These are phyloP conservation scores for Kluyveromyces sp. DNA, from an alignment of 1,139 yeast genomes.

Conservation along the genomic window DNA sequence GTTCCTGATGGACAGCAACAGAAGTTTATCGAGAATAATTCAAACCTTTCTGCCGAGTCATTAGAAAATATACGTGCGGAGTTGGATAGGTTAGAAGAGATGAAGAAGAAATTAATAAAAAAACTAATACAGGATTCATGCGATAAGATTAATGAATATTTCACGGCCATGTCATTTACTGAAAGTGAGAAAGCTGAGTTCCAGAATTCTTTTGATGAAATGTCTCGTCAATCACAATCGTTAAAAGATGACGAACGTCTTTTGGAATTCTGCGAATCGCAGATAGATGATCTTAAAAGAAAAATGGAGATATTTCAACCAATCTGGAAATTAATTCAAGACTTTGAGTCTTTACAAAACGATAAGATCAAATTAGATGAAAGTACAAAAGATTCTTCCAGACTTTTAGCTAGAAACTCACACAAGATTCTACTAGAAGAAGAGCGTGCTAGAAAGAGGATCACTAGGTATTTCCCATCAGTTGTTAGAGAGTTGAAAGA, in stretches of 20 bases:
- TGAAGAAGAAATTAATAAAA: conserved; percentile 58
- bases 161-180: conserved; percentile 58
- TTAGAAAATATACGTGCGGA: conserved; percentile 40
- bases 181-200: conserved; percentile 38
- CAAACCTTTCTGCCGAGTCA: conserved; percentile 21
- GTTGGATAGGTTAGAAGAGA: conserved; percentile 46
- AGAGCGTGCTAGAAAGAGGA: conserved; percentile 63
- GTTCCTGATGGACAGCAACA: conserved; percentile 35
- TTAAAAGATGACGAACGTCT: conserved; percentile 43
- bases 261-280: conserved; percentile 54
- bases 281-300: conserved; percentile 43
- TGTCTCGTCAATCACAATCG: conserved; percentile 30
- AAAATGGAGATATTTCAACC: conserved; percentile 48
- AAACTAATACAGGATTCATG: conserved; percentile 60
- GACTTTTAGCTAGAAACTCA: conserved; percentile 68
- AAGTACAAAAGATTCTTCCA: conserved; percentile 71
- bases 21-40: conserved; percentile 35
- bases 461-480: conserved; percentile 60
- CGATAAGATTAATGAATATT: conserved; percentile 46
- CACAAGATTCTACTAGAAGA: conserved; percentile 75
- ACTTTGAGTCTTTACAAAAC: conserved; percentile 45
- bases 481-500: conserved; percentile 45
- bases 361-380: conserved; percentile 61
- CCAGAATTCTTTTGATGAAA: conserved; percentile 24
- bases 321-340: conserved; percentile 46